Evolutionary conservation across 2,329 filamentous ascomycete genomes (phyloP).

Genomic region (Raffaelea arxii): DNA sequence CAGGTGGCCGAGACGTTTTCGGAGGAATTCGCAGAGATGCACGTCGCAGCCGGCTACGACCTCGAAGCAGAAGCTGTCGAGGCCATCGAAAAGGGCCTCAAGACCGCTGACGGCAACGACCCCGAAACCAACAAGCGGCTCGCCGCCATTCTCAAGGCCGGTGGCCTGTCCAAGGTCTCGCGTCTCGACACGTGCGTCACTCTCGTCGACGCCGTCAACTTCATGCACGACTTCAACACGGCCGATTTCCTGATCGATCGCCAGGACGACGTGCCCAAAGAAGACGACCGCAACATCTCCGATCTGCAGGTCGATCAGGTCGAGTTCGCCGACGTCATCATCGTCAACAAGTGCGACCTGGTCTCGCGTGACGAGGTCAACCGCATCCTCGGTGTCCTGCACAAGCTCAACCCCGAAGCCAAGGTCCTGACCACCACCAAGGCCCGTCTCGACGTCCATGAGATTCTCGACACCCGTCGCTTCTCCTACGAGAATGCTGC

Average conservation of each 20-base stretch:
- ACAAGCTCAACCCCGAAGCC: constrained; percentile 55
- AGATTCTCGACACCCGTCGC: constrained; percentile 55
- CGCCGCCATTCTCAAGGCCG: constrained; percentile 23
- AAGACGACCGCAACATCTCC: constrained; percentile 65
- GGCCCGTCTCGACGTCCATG: constrained; percentile 48
- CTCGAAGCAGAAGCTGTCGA: constrained; percentile 1
- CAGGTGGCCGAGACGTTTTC: constrained; percentile 64
- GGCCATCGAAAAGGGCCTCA: constrained; percentile 13
- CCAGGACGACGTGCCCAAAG: constrained; percentile 49
- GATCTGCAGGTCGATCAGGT: constrained; percentile 71
- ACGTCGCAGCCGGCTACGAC: not conserved
- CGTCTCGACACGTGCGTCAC: constrained; percentile 63
- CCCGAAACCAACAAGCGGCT: not conserved
- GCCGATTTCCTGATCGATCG: constrained; percentile 56
- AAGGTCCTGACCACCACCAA: constrained; percentile 53
- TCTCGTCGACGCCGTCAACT: constrained; percentile 63
- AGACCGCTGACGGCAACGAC: constrained; percentile 7
- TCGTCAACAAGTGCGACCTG: constrained; percentile 62
- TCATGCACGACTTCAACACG: constrained; percentile 64
- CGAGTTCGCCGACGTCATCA: constrained; percentile 65
- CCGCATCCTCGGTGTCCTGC: constrained; percentile 43
- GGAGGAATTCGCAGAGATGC: not conserved
- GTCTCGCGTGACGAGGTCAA: constrained; percentile 30
- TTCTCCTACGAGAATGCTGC: constrained; percentile 58
- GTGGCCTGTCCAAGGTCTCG: constrained; percentile 56